Evolutionary conservation across 768 basidiomycete species (phyloP).

Genomic region (Pholiota molesta): DNA sequence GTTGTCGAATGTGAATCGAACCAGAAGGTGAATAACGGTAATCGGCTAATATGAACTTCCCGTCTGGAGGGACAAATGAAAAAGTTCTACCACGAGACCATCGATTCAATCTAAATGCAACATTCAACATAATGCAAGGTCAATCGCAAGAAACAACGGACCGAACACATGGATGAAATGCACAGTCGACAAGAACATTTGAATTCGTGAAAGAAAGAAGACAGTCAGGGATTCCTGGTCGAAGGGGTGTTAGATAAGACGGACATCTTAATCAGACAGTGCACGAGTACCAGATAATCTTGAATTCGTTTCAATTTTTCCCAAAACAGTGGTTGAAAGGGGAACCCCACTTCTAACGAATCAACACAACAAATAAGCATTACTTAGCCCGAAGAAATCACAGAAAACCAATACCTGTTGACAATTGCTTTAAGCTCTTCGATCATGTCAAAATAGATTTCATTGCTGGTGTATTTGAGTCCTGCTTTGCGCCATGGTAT

Average conservation of each 20-base stretch:
- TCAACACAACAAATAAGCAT: slow-evolving; percentile 2
- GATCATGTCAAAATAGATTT: slow-evolving; percentile 89
- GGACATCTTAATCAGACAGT: background rate
- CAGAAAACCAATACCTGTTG: slow-evolving; percentile 57
- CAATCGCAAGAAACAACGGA: slow-evolving; percentile 35
- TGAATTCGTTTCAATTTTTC: slow-evolving; percentile 77
- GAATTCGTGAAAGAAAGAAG: slow-evolving; percentile 77
- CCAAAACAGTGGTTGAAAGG: slow-evolving; percentile 69
- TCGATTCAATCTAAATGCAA: slow-evolving; percentile 61
- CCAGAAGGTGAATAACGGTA: slow-evolving; percentile 67
- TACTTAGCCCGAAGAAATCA: background rate
- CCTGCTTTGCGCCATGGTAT: slow-evolving; percentile 94
- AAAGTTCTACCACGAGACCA: slow-evolving; percentile 78
- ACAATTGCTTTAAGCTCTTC: slow-evolving; percentile 83
- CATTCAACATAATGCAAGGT: slow-evolving; percentile 5
- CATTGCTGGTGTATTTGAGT: slow-evolving; percentile 82
- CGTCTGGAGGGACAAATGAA: slow-evolving; percentile 95
- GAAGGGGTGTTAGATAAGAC: slow-evolving; percentile 12
- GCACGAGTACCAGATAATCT: slow-evolving; percentile 67
- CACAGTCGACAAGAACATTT: slow-evolving; percentile 71
- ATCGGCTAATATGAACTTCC: slow-evolving; percentile 81
- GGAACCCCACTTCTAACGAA: slow-evolving; percentile 65
- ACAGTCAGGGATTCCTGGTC: slow-evolving; percentile 85
- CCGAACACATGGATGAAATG: slow-evolving; percentile 95
- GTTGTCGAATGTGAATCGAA: slow-evolving; percentile 27